Evolutionary conservation across 345 rosid genomes (phyloP), one percentile per base, ranked within the genome.

Genomic region (Salix suchowensis): DNA sequence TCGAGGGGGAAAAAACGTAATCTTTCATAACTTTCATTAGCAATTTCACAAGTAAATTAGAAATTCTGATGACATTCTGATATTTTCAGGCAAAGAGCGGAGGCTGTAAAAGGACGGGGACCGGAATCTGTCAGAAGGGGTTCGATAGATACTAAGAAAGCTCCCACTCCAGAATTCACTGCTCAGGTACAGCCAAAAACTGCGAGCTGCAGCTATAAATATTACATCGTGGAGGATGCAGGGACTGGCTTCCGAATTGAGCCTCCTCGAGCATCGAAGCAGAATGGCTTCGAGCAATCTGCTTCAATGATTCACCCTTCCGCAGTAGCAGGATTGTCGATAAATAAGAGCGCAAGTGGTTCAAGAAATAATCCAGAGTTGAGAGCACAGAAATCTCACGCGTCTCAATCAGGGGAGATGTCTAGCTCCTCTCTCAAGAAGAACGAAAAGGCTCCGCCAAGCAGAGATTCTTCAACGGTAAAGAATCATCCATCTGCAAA

Each of bases 81-180:
- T 40, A 10, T 2, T 40, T 78, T 81, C 89, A 96, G 97, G 88
- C 85, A 69, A 82, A 89, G 74, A 77, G 89, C 88, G 9, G 95
- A 88, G 71, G 80, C 89, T 73, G 85, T 84, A 26, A 89, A 82
- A 80, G 86, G 90, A 62, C 89, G 84, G 39, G 94, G 88, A 70
- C 88, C 88, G 1, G 95, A 90, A 83, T 87, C 97, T 12, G 91
- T 86, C 32, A 87, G 96, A 84, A 78, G 92, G 79, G 90, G 85
- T 39, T 69, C 79, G 55, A 88, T 91, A 85, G 89, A 90, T 70
- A 70, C 65, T 54, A 86, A 83, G 76, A 85, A 70, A 58, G 83
- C 73, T 7, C 73, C 74, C 36, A 86, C 94, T 18, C 92, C 94
- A 1, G 97, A 89, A 75, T 93, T 95, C 82, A 78, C 87, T 74